Conservation (phyloP, 768 basidiomycete genomes). For the Lentinula detonsa region DNA sequence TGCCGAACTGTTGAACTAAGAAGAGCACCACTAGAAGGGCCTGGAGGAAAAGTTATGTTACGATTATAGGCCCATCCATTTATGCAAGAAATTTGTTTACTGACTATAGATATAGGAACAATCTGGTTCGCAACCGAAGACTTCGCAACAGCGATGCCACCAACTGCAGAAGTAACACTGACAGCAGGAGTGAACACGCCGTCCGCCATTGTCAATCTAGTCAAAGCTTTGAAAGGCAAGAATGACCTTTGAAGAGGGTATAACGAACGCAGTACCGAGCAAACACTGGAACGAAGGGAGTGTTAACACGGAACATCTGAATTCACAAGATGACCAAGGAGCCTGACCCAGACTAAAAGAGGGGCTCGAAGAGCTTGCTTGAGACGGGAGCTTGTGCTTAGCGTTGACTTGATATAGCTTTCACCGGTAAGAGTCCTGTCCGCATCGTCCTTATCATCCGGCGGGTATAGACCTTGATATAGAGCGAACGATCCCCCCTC, state of each 20-base stretch:
- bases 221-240: not conserved
- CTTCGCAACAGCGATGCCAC: slow-evolving; percentile 60
- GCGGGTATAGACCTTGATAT: slow-evolving; percentile 55
- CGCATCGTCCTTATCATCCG: slow-evolving; percentile 36
- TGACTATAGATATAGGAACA: slow-evolving; percentile 53
- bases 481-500: slow-evolving; percentile 69
- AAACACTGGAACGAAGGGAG: slow-evolving; percentile 32
- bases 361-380: slow-evolving; percentile 37
- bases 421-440: slow-evolving; percentile 52
- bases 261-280: slow-evolving; percentile 45
- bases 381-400: slow-evolving; percentile 13
- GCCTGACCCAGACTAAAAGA: slow-evolving; percentile 48
- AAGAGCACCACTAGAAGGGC: slow-evolving; percentile 53
- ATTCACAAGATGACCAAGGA: not conserved
- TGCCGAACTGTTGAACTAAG: slow-evolving; percentile 55
- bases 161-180: slow-evolving; percentile 61
- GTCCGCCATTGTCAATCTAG: slow-evolving; percentile 57
- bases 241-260: not conserved
- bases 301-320: not conserved
- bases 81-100: slow-evolving; percentile 9
- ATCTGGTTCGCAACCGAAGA: slow-evolving; percentile 39
- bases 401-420: slow-evolving; percentile 17
- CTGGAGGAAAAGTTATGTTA: slow-evolving; percentile 17
- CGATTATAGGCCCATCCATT: not conserved
- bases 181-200: slow-evolving; percentile 67